Evolutionary conservation across 768 basidiomycete species (phyloP).

Genomic region (Lyophyllum decastes): DNA sequence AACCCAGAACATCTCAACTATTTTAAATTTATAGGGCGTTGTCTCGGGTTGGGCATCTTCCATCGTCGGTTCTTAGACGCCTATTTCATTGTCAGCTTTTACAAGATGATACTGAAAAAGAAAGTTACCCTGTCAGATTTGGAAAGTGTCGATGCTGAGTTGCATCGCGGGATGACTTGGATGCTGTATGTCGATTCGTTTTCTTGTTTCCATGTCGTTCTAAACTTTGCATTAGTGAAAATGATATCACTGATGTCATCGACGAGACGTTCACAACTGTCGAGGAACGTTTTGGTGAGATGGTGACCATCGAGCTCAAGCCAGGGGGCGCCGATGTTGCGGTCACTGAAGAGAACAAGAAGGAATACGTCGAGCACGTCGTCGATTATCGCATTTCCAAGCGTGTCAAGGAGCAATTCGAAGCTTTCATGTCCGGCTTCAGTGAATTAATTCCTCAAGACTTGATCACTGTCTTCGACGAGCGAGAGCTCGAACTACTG

Average conservation of each 20-base stretch:
- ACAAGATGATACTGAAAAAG: slow-evolving; percentile 99
- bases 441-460: slow-evolving; percentile 99
- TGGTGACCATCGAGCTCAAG: slow-evolving; percentile 95
- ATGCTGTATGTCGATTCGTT: slow-evolving; percentile 77
- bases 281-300: slow-evolving; percentile 97
- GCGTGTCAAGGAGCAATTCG: slow-evolving; percentile 98
- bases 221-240: slow-evolving; percentile 63
- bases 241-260: slow-evolving; percentile 97
- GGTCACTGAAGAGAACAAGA: slow-evolving; percentile 98
- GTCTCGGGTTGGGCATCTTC: slow-evolving; percentile 95
- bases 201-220: not conserved
- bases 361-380: slow-evolving; percentile 92
- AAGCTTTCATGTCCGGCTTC: slow-evolving; percentile 99
- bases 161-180: slow-evolving; percentile 96
- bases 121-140: slow-evolving; percentile 93
- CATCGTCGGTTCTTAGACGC: slow-evolving; percentile 98
- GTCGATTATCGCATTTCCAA: slow-evolving; percentile 97
- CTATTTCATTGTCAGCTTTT: slow-evolving; percentile 99
- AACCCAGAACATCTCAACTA: slow-evolving; percentile 99
- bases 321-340: slow-evolving; percentile 82
- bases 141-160: slow-evolving; percentile 94
- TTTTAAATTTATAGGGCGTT: slow-evolving; percentile 99
- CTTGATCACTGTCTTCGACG: slow-evolving; percentile 97
- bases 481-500: slow-evolving; percentile 93
- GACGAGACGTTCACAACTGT: slow-evolving; percentile 97